phyloP scores from a whole-genome alignment of 1,139 yeast genomes.

The Zhuliangozyma blackwelliae region DNA sequence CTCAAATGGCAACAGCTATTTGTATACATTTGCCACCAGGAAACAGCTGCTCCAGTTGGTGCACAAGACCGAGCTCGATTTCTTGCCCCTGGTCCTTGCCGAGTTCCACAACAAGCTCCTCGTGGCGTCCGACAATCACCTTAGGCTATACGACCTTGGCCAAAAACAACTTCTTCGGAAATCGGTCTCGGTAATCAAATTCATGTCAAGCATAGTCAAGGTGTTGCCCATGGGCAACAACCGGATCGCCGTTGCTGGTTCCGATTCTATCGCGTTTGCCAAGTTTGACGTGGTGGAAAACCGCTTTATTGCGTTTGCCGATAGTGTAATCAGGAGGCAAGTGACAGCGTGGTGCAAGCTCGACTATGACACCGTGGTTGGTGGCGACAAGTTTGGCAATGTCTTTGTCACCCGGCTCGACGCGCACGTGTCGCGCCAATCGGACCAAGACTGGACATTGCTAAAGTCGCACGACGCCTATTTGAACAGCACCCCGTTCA shows the following conservation, averaged over 20 bases:
- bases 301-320: constrained; percentile 58
- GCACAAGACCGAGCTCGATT: constrained; percentile 60
- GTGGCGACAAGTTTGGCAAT: constrained; percentile 91
- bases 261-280: constrained; percentile 56
- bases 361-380: constrained; percentile 72
- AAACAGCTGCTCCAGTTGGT: constrained; percentile 34
- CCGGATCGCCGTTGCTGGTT: constrained; percentile 66
- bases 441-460: constrained; percentile 52
- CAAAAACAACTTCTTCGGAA: constrained; percentile 73
- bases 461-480: constrained; percentile 29
- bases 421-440: constrained; percentile 34
- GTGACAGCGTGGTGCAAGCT: constrained; percentile 55
- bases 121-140: constrained; percentile 50
- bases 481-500: constrained; percentile 51
- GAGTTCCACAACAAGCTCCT: constrained; percentile 61
- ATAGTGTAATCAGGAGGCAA: constrained; percentile 67
- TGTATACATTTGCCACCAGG: constrained; percentile 42
- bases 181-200: constrained; percentile 40
- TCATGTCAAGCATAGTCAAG: constrained; percentile 43
- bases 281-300: constrained; percentile 51
- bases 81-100: constrained; percentile 45
- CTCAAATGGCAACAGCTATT: constrained; percentile 22
- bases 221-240: constrained; percentile 49
- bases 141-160: constrained; percentile 73
- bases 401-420: constrained; percentile 64